Percentiles rank a stretch among this genome's conserved stretches.
These are phyloP conservation scores for Tetrastigma voinierianum DNA, from an alignment of 164 flowering plant species.

Conservation along the genomic window DNA sequence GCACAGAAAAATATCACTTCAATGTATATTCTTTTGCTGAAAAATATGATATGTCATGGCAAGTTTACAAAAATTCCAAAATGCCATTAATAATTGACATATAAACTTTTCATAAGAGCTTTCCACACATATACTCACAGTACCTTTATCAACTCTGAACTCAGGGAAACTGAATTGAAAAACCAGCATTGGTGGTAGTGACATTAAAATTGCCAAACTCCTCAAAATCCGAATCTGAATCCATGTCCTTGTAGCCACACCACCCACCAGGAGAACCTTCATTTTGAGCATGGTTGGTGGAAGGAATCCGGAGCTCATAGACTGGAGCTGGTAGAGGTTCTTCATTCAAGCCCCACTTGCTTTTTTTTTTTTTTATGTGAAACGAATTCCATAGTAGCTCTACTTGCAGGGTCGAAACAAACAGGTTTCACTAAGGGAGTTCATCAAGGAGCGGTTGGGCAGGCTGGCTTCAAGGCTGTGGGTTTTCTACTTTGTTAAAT, in stretches of 20 bases:
- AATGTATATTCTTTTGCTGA: no score
- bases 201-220: slow-evolving; percentile 50
- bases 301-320: slow-evolving; percentile 67
- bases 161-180: slow-evolving; percentile 68
- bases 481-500: slow-evolving; percentile 60
- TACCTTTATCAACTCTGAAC: background rate
- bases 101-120: no score
- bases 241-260: slow-evolving; percentile 41
- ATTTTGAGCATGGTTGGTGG: slow-evolving; percentile 36
- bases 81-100: no score
- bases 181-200: slow-evolving; percentile 52
- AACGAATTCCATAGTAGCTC: slow-evolving; percentile 84
- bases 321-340: slow-evolving; percentile 75
- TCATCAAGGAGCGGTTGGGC: slow-evolving; percentile 58
- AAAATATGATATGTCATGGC: no score
- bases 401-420: slow-evolving; percentile 62
- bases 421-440: slow-evolving; percentile 54
- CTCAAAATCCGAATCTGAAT: slow-evolving; percentile 77
- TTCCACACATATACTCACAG: no score
- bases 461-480: slow-evolving; percentile 65
- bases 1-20: no score
- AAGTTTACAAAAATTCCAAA: no score
- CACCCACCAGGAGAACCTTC: slow-evolving; percentile 56
- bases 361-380: no score
- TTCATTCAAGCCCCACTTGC: slow-evolving; percentile 64